Evolutionary conservation across 2,329 filamentous ascomycete species (phyloP).

Genomic region (Penicillium sumatraense): DNA sequence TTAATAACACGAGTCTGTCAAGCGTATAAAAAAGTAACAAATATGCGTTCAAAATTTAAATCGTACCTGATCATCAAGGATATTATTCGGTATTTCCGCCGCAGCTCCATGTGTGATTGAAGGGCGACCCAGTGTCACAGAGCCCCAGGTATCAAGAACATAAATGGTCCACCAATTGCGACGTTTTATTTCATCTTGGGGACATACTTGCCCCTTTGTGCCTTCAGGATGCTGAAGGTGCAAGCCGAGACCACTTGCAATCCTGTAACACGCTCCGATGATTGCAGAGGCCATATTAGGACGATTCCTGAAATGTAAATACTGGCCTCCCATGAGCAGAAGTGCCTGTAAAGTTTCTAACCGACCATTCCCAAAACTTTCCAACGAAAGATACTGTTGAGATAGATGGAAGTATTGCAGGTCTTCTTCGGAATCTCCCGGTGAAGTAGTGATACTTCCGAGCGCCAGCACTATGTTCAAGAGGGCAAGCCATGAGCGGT

Average conservation of each 20-base stretch:
- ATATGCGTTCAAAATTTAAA: neutral
- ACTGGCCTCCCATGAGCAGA: constrained; percentile 26
- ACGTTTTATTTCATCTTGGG: constrained; percentile 21
- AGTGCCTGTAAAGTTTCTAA: constrained; percentile 26
- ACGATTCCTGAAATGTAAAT: constrained; percentile 25
- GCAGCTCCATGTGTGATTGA: neutral
- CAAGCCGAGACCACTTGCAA: constrained; percentile 24
- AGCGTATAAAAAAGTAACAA: neutral
- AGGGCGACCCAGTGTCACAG: constrained; percentile 16
- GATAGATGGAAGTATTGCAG: constrained; percentile 22
- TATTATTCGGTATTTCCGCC: constrained; percentile 10
- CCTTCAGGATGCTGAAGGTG: constrained; percentile 14
- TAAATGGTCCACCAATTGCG: constrained; percentile 30
- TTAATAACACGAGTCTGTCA: neutral
- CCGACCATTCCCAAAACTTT: constrained; percentile 21
- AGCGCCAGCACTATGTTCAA: constrained; percentile 29
- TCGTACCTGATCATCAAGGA: constrained; percentile 10
- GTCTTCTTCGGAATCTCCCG: constrained; percentile 19
- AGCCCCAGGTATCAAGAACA: constrained; percentile 21
- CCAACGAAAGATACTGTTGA: constrained; percentile 21
- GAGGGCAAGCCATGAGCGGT: constrained; percentile 27
- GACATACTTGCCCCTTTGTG: neutral
- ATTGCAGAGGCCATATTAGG: constrained; percentile 27
- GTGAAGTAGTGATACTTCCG: constrained; percentile 21
- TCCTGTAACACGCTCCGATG: constrained; percentile 25